These are phyloP conservation scores for Apiospora malaysiana DNA, from an alignment of 2,329 filamentous ascomycete species.

Conservation along the genomic window DNA sequence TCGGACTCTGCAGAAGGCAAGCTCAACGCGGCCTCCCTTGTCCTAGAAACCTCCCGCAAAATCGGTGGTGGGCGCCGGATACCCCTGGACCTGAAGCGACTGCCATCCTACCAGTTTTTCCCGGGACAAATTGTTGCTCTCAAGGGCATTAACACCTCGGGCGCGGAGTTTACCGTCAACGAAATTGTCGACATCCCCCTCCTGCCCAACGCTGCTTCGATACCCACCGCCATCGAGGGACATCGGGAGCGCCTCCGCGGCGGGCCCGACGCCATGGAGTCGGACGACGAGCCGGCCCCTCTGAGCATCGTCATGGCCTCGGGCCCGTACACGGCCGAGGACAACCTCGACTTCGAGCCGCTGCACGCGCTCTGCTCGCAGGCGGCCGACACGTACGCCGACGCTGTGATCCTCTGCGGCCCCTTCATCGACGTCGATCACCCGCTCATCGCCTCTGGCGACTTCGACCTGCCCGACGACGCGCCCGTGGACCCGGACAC, in stretches of 20 bases:
- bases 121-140: constrained; percentile 93
- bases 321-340: constrained; percentile 91
- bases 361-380: constrained; percentile 80
- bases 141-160: constrained; percentile 84
- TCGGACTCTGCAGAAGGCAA: constrained; percentile 87
- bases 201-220: constrained; percentile 75
- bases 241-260: constrained; percentile 74
- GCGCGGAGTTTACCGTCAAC: constrained; percentile 79
- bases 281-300: constrained; percentile 65
- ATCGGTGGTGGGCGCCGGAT: constrained; percentile 84
- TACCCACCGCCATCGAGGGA: constrained; percentile 66
- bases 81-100: constrained; percentile 74
- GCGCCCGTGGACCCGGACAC: constrained; percentile 74
- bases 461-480: constrained; percentile 76
- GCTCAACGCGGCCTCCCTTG: constrained; percentile 82
- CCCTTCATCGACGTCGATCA: constrained; percentile 94
- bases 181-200: constrained; percentile 79
- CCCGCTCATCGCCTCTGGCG: constrained; percentile 80
- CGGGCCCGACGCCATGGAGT: constrained; percentile 66
- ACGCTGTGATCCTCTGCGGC: constrained; percentile 79
- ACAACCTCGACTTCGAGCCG: constrained; percentile 89
- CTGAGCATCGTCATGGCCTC: constrained; percentile 79
- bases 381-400: constrained; percentile 75
- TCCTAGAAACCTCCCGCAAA: constrained; percentile 86
- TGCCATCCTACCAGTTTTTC: constrained; percentile 81